A percentile compares a stretch with the other conserved stretches of the same genome.
Evolutionary conservation across 495 filamentous ascomycete genomes (phyloP).

Genomic region (Daldinia concentrica): DNA sequence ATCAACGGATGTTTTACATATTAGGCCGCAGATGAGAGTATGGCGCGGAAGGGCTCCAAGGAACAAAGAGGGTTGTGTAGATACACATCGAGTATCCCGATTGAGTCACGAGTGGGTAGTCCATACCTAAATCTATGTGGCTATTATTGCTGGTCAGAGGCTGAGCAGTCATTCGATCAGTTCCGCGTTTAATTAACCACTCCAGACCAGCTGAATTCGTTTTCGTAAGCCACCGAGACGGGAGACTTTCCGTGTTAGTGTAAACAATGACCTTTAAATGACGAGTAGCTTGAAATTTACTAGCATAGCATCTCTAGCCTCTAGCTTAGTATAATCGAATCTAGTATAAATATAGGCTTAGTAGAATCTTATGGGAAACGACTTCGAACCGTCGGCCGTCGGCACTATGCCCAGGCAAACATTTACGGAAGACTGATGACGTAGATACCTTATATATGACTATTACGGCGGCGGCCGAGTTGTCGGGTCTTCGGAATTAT

Average conservation of each 20-base stretch:
- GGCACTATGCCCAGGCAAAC: not conserved
- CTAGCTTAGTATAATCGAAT: not conserved
- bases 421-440: not conserved
- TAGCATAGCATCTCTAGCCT: not conserved
- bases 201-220: not conserved
- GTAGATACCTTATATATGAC: not conserved
- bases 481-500: not conserved
- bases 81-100: not conserved
- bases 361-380: not conserved
- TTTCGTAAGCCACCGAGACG: constrained; percentile 1
- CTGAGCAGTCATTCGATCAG: not conserved
- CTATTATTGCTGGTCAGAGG: not conserved
- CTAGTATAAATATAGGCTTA: not conserved
- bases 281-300: no score
- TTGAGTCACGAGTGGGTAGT: not conserved
- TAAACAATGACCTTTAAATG: not conserved
- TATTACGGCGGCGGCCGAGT: not conserved
- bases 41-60: not conserved
- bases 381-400: not conserved
- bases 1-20: not conserved
- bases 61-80: not conserved
- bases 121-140: not conserved
- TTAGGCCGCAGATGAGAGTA: not conserved
- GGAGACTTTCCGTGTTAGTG: constrained; percentile 1
- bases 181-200: not conserved